Evolutionary conservation across 2,329 filamentous ascomycete genomes (phyloP), one percentile per base, ranked within the genome.

Genomic region (Fusarium compactum): DNA sequence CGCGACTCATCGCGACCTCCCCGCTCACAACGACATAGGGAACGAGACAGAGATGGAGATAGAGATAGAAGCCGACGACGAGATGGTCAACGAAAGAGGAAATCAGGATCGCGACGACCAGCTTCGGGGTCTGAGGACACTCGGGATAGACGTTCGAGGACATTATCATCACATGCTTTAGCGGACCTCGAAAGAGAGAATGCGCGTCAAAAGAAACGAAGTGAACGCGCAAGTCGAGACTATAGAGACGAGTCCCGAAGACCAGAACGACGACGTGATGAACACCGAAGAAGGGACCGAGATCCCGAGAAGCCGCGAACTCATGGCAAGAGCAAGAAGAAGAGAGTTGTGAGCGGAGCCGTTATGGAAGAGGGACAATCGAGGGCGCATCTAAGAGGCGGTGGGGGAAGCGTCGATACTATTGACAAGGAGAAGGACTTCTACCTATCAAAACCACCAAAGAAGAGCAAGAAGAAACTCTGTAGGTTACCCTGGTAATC

Each of bases 281-380:
- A 73, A 8, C 67, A 71, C 24, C 65, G 66, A 57, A 67, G 58
- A 41, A 65, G 65, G 29, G 72, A 74, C 22, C 67, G 74, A 44
- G 63, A 76, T 45, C 69, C 67, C 8, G 74, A 71, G 30, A 72
- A 58, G 51, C 77, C 81, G 14, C 77, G 80, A 43, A 82, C 72
- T 67, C 78, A 78, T 16, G 77, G 76, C 55, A 80, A 81, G 52
- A 78, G 79, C 44, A 85, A 85, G 69, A 88, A 89, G 75, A 85
- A 85, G 60, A 83, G 91, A 65, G 84, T 92, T n/a, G 90, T 91
- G 22, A 93, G 91, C 67, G 91, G 91, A 22, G 89, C 90, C 0
- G 80, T 91, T 20, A 82, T 92, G 71, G 91, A 93, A 75, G 91
- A 93, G 77, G 91, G 91, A 1, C 80, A 82, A n/a, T 79, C 79